A percentile compares a stretch with the other conserved stretches of the same genome.
Evolutionary conservation across 2,329 filamentous ascomycete species (phyloP).

Genomic region (Verticillium tricorpus): DNA sequence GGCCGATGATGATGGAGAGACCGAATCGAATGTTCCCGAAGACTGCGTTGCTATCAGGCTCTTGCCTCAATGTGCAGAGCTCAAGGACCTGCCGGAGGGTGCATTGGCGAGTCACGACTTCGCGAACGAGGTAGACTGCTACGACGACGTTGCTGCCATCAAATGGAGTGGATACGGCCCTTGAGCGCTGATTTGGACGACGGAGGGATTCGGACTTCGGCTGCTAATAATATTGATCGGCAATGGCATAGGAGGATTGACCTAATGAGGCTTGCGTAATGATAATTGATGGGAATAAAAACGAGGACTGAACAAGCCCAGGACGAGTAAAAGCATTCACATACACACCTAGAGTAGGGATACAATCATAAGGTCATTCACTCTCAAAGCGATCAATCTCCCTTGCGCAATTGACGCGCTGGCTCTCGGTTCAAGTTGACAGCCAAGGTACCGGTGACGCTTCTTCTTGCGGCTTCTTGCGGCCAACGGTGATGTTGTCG

Average conservation of each 20-base stretch:
- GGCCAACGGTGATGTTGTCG: not conserved
- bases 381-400: not conserved
- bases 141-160: constrained; percentile 29
- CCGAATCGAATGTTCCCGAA: constrained; percentile 22
- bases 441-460: not conserved
- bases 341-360: not conserved
- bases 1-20: constrained; percentile 8
- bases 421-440: not conserved
- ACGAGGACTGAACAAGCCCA: not conserved
- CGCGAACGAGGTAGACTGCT: constrained; percentile 32
- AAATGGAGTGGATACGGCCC: constrained; percentile 28
- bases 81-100: constrained; percentile 29
- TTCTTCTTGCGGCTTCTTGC: not conserved
- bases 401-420: not conserved
- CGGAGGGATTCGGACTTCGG: not conserved
- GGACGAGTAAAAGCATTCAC: not conserved
- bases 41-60: constrained; percentile 38
- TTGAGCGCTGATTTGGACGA: not conserved
- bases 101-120: constrained; percentile 34
- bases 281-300: not conserved
- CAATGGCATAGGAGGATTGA: not conserved
- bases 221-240: not conserved
- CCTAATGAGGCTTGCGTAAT: not conserved
- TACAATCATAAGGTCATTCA: not conserved
- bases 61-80: constrained; percentile 36